Percentiles rank a stretch among this genome's conserved stretches.
phyloP scores from a whole-genome alignment of 257 asterid genomes.

The Eucommia ulmoides region DNA sequence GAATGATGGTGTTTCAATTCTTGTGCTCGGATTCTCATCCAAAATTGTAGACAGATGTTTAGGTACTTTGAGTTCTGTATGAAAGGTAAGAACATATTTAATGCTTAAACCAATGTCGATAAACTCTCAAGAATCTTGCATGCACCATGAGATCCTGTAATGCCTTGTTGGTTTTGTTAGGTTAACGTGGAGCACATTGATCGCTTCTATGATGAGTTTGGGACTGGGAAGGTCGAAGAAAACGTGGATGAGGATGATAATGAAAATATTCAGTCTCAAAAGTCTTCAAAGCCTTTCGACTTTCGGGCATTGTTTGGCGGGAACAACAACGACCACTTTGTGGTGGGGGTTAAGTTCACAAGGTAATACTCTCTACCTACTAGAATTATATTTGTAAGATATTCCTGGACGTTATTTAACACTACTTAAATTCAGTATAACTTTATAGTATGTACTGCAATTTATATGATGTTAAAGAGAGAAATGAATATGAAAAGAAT shows the following conservation, averaged over 20 bases:
- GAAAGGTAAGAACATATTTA: background rate
- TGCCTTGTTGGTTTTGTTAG: conserved; percentile 22
- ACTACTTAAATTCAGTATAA: too few species aligned
- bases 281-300: conserved; percentile 60
- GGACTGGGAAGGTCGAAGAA: conserved; percentile 41
- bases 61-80: background rate
- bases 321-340: conserved; percentile 75
- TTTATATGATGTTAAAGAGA: too few species aligned
- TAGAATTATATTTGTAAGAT: too few species aligned
- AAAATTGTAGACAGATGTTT: background rate
- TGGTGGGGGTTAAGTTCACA: conserved; percentile 75
- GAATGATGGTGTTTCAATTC: too few species aligned
- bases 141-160: background rate
- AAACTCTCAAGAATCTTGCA: background rate
- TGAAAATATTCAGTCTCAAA: conserved; percentile 37
- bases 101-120: background rate
- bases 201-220: conserved; percentile 69
- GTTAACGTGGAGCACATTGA: conserved; percentile 54
- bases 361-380: too few species aligned
- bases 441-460: too few species aligned
- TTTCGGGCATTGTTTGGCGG: conserved; percentile 66
- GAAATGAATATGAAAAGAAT: too few species aligned
- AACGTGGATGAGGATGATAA: conserved; percentile 30
- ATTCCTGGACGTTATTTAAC: too few species aligned
- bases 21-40: too few species aligned